Base-by-base conservation (phyloP, 2,329 filamentous ascomycete genomes). In the Beauveria asiatica region DNA sequence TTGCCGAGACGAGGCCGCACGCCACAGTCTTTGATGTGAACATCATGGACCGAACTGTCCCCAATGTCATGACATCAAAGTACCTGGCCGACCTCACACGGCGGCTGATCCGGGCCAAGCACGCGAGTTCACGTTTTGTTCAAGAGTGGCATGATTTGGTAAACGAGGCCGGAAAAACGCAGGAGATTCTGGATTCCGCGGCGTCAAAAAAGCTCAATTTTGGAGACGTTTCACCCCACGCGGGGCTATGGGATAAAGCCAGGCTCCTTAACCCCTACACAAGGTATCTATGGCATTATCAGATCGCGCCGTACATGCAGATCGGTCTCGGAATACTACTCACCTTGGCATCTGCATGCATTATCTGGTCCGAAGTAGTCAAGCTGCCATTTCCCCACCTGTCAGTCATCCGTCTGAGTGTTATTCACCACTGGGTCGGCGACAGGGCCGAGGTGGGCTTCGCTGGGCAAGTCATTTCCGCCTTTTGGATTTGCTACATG, bases 401-500 rank as follows among this genome's bases (percentile, higher is more conserved):
- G 13, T 96, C 92, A 1, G 79, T 88, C 64, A 83, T 86, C 66
- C 80, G 79, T 53, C 76, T 85, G 63, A 85, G 81, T 4, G 86
- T 92, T 3, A 81, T 91, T n/a, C 87, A 90, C 67, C 89, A 92
- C 64, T 87, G 87, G 70, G 82, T 83, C 41, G 84, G 85, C 45
- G 83, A 86, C 11, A 83, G 84, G 60, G 87, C 87, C 27, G 85
- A 89, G 60, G 86, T 97, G 63, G 90, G 90, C 19, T 92, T 97
- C 66, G 88, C 87, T 2, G 91, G 92, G 5, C 94, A 99, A 71
- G 72, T 92, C 49, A 87, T 93, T 53, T 89, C 93, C 0, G 87
- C 91, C 2, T 77, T 85, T 16, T 99, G 94, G 94, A 87, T 99
- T 62, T 80, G 92, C 61, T 99, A 99, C 78, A 99, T 99, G 94